Base-by-base conservation (phyloP, 768 basidiomycete genomes). In the Fomitopsis serialis region DNA sequence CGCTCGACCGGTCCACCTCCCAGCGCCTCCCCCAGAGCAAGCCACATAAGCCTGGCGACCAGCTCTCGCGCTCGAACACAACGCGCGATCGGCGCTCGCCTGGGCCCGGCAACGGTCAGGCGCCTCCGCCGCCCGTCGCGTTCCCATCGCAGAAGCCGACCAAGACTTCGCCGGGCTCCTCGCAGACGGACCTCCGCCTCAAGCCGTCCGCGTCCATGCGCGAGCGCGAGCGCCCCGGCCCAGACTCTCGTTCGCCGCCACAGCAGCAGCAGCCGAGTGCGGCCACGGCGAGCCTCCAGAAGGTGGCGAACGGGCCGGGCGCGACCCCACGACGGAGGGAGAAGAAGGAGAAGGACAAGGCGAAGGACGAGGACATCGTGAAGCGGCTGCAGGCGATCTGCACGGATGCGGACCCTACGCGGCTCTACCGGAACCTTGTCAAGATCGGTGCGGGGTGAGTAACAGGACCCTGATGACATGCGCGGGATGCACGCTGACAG, bases 391-490 rank as follows among this genome's bases (percentile, higher is more conserved):
- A 92, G 66, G 85, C 87, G 63, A 98, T 99, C 63, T 99, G 97
- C 65, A 96, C 96, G 2, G 93, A 97, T 66, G 95, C 93, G 4
- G 97, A 99, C 70, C 97, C 97, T 25, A 98, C 95, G 34, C 83
- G 84, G 69, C 72, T 98, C 34, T 98, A 98, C 65, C 79, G 95
- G 54, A 94, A 82, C 64, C 77, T 98, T 42, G 85, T 92, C 70
- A 98, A 98, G 81, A 97, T 98, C 65, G 97, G 96, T 37, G 96
- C 98, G 70, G 97, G 96, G 93, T 96, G 61, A 65, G 88, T 72
- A 0, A 21, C 15, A 22, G 58, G 52, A 7, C 24, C 24, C 22
- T 48, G 56, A 54, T 52, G 48, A 49, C 42, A 35, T 29, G 29
- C 44, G 27, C n/a, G 49, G 37, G 40, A 13, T 12, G 15, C 2